Base-by-base conservation (phyloP, 2,329 filamentous ascomycete species). In the Ophiosphaerella herpotricha region DNA sequence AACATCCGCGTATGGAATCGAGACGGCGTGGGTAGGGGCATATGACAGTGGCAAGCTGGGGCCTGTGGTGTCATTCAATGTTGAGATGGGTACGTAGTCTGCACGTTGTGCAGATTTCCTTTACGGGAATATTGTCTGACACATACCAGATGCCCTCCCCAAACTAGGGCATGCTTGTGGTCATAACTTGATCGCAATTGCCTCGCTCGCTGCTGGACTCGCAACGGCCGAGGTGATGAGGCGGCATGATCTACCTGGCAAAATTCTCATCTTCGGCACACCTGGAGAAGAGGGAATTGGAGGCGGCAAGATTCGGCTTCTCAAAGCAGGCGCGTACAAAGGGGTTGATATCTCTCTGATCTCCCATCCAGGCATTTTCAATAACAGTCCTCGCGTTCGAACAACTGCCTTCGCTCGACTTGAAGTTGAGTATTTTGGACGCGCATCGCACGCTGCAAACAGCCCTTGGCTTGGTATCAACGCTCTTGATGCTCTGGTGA, bases 121-220 rank as follows among this genome's bases (percentile, higher is more conserved):
- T 11, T 11, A 8, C 4, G 26, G 6, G 9, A 29, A 11, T 11
- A 29, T 29, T 11, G 7, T 11, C 26, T 45, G 8, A 45, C 14
- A 35, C 13, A 7, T 16, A 12, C 2, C 24, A 48, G 78, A 82
- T 57, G 78, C 79, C 3, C 71, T 82, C 3, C 77, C 79, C 1
- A 75, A 73, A 1, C 73, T 82, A 7, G 80, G 80, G 32, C 80
- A 82, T 56, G 79, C 79, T 7, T 83, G 81, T 47, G 81, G 81
- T 4, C 81, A 83, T 66, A 83, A 83, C 53, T 73, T 82, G 33
- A 82, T 82, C 46, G 79, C 79, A 5, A 78, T 73, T 0, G 74
- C 78, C 2, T 80, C 79, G 0, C 64, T 82, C 8, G 74, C 78
- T 1, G 78, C 69, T 2, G 78, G 74, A 21, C 59, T 84, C 2